These are phyloP conservation scores for Geranomyces variabilis DNA, from an alignment of 192 early-diverging fungal genomes.

Conservation along the genomic window DNA sequence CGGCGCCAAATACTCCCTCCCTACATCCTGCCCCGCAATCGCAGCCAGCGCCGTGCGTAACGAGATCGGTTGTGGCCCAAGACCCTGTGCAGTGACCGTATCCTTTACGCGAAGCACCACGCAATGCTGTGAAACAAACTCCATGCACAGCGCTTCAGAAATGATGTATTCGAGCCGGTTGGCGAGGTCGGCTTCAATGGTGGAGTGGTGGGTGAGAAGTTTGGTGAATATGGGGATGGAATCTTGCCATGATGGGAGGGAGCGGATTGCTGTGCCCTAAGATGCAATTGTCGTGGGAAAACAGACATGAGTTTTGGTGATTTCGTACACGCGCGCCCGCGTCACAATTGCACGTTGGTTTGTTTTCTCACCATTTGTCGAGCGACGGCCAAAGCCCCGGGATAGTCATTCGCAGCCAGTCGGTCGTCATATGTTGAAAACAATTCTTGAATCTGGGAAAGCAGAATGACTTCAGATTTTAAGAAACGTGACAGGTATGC, in stretches of 20 bases:
- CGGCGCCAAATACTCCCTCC: conserved; percentile 9
- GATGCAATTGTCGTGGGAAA: no score
- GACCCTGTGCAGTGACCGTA: conserved; percentile 20
- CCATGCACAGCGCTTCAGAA: conserved; percentile 22
- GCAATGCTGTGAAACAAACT: background rate
- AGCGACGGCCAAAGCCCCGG: background rate
- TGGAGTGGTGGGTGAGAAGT: background rate
- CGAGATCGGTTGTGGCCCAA: conserved; percentile 21
- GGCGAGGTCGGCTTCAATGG: background rate
- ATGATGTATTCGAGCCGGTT: conserved; percentile 36
- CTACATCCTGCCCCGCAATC: background rate
- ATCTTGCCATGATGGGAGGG: conserved; percentile 8
- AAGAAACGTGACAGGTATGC: background rate
- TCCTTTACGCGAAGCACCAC: background rate
- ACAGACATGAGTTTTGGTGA: no score
- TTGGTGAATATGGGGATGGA: background rate
- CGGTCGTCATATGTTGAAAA: background rate
- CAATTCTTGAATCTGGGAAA: background rate
- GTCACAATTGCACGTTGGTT: no score
- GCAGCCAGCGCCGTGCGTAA: conserved; percentile 13
- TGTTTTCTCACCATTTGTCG: background rate
- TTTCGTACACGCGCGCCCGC: no score
- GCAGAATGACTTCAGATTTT: background rate
- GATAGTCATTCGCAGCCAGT: background rate
- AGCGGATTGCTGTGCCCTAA: background rate